These are phyloP conservation scores for Phytophthora sansomeana DNA, from an alignment of 352 stramenopile species.

Conservation along the genomic window DNA sequence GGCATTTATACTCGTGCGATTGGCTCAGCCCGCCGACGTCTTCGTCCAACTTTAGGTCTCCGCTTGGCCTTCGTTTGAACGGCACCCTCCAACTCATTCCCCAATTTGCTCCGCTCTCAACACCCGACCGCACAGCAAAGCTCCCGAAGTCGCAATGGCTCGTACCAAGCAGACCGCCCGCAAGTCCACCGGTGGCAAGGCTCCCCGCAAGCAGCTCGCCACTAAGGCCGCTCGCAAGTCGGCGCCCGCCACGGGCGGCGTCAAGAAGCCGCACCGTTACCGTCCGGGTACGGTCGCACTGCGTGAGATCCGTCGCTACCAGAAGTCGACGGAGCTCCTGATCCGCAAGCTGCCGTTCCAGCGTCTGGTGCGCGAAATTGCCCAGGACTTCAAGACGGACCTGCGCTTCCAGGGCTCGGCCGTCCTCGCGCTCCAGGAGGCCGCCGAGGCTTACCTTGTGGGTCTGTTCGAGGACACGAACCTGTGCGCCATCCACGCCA, in stretches of 20 bases:
- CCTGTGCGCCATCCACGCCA: conserved; percentile 94
- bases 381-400: conserved; percentile 90
- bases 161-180: conserved; percentile 97
- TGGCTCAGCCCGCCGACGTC: conserved; percentile 27
- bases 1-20: conserved; percentile 1
- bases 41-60: background rate
- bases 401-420: conserved; percentile 91
- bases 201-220: conserved; percentile 94
- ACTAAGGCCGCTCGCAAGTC: conserved; percentile 94
- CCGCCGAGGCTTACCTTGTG: conserved; percentile 87
- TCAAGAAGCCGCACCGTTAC: conserved; percentile 94
- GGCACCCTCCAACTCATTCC: conserved; percentile 38
- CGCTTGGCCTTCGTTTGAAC: conserved; percentile 15
- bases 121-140: conserved; percentile 38
- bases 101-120: conserved; percentile 62
- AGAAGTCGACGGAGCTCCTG: conserved; percentile 96
- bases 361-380: conserved; percentile 94
- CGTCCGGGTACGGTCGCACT: conserved; percentile 91
- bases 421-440: conserved; percentile 89
- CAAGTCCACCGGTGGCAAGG: conserved; percentile 96
- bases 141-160: conserved; percentile 72
- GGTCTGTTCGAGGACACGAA: conserved; percentile 93
- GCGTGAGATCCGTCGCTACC: conserved; percentile 97
- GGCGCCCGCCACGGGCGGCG: conserved; percentile 89
- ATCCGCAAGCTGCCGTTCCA: conserved; percentile 97